Evolutionary conservation across 2,329 filamentous ascomycete genomes (phyloP), one percentile per base, ranked within the genome.

Genomic region (Lizonia empirigonia): DNA sequence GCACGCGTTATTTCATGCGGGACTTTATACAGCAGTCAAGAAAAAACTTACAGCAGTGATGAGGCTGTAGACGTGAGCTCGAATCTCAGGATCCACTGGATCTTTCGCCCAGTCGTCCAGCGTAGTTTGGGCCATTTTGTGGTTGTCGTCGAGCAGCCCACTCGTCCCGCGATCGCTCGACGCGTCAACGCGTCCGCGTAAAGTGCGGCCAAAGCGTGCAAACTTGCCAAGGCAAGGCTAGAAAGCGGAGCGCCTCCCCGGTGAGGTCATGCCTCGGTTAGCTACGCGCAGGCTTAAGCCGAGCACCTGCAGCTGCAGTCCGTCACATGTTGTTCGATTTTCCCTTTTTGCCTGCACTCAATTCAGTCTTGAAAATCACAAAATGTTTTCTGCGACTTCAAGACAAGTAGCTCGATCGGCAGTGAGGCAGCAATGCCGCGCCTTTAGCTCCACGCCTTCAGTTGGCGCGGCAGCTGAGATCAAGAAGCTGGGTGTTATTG

Each of bases 51-150:
- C 92, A 55, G 94, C 94, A 68, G 92, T 93, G 58, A 96, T 89
- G 24, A 99, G 85, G 77, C 90, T 96, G 77, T 90, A 93, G 69
- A 99, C 87, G 76, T 97, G 90, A 22, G 92, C 91, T 69, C 92
- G 88, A 66, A 97, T 91, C 78, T 96, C 90, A 33, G 91, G 90
- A 71, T 97, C 91, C 49, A 97, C 89, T 5, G 70, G 66, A 40
- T 71, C 69, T 50, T 59, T 68, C 48, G 77, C 75, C 68, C 77
- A 79, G 56, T 78, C 77, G 69, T 75, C 72, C 55, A 75, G 63
- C 41, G 69, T 73, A 16, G 68, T 68, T 59, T 72, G 69, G 37
- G 67, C 62, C 68, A 72, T 73, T 61, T 64, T 44, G 61, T 67
- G 62, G 60, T 67, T 62, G 65, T 65, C 54, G 50, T 50, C 60